These are phyloP conservation scores for Trametes punicea DNA, from an alignment of 768 basidiomycete species.

Conservation along the genomic window DNA sequence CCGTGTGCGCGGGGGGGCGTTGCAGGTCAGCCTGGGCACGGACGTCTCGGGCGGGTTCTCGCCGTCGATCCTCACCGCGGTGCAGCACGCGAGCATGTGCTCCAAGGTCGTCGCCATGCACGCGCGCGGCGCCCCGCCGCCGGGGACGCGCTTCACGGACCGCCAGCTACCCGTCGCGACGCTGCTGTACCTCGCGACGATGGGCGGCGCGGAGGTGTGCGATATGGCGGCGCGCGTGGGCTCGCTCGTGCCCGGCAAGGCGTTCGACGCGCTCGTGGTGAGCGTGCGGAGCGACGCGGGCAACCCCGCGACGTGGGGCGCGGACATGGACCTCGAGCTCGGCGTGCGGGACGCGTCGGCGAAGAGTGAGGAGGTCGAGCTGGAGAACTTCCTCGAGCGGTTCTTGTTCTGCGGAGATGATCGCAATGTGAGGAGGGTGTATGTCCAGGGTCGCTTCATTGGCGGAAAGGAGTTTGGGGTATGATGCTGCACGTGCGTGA, in stretches of 20 bases:
- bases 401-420: conserved; percentile 88
- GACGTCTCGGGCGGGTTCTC: conserved; percentile 89
- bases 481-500: not conserved
- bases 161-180: conserved; percentile 71
- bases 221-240: conserved; percentile 65
- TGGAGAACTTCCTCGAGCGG: conserved; percentile 68
- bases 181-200: conserved; percentile 85
- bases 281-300: conserved; percentile 49
- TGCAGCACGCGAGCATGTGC: conserved; percentile 75
- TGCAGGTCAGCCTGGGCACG: conserved; percentile 92
- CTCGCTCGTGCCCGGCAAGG: conserved; percentile 75
- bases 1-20: no score
- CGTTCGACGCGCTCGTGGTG: conserved; percentile 86
- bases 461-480: conserved; percentile 55
- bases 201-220: conserved; percentile 87
- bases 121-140: conserved; percentile 8
- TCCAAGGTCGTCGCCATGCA: conserved; percentile 72
- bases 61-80: conserved; percentile 70
- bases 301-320: conserved; percentile 57
- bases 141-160: conserved; percentile 40
- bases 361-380: conserved; percentile 28
- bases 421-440: conserved; percentile 77
- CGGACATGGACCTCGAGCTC: conserved; percentile 33
- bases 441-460: conserved; percentile 75
- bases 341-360: conserved; percentile 33